Base-by-base conservation (phyloP, 2,329 filamentous ascomycete genomes). In the Blumeria graminis region DNA sequence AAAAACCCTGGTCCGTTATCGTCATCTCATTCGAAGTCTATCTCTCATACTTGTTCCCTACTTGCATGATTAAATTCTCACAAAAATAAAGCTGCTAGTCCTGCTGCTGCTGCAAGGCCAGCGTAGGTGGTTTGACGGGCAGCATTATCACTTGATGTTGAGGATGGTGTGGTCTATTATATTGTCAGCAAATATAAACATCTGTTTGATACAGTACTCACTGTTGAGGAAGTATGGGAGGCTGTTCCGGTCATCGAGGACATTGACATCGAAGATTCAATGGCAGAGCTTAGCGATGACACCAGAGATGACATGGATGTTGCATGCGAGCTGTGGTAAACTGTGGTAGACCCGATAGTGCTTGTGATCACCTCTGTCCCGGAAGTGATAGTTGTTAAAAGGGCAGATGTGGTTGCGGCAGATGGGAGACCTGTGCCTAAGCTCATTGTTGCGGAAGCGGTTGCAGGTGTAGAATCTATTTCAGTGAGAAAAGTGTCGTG, bases 31-130 rank as follows among this genome's bases (percentile, higher is more conserved):
- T 13, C 13, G 39, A 28, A 28, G 39, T 43, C 18, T 3, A 41
- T 5, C n/a, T 4, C 1, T 11, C 38, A 11, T 41, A 4, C n/a
- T 1, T n/a, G n/a, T 41, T 41, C 38, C 2, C n/a, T 3, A 41
- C 5, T 11, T 3, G 11, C 38, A 5, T 41, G 38, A n/a, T 41
- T 28, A 28, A 3, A 3, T 41, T 3, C 22, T 63, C 66, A 67
- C 58, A 67, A 58, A 57, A 67, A 56, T 55, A 65, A 39, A 56
- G 62, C 65, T 16, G 63, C 65, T 36, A 66, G 50, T 61, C 65
- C 65, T 43, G 60, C 64, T 46, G 61, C 63, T 28, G 60, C 65
- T 35, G 63, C 58, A 34, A 66, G 57, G 46, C 63, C 63, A 16
- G 61, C 59, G 16, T 62, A 59, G 9, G 61, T 64, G 38, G 63